Conservation (phyloP, 768 basidiomycete genomes). For the Lactarius pseudohatsudake region DNA sequence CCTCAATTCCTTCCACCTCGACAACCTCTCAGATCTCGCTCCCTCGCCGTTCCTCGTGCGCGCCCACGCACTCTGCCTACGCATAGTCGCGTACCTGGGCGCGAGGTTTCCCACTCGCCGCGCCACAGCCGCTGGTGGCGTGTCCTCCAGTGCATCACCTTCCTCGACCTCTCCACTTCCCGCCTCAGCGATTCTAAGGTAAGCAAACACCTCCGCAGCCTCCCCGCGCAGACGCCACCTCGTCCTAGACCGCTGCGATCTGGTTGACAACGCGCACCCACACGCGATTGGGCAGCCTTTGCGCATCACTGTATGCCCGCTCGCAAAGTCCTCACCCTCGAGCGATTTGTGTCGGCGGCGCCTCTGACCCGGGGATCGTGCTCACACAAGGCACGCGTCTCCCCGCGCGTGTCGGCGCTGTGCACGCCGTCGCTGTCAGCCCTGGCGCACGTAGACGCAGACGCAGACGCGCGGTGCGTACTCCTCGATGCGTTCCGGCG, state of each 20-base stretch:
- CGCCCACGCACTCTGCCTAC: slow-evolving; percentile 52
- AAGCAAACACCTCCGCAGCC: slow-evolving; percentile 46
- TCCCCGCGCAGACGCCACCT: slow-evolving; percentile 57
- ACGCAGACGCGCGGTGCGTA: no score
- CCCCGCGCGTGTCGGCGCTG: slow-evolving; percentile 44
- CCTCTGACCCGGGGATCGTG: background rate
- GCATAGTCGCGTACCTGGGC: no score
- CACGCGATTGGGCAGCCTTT: slow-evolving; percentile 57
- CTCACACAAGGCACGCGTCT: slow-evolving; percentile 40
- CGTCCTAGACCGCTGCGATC: slow-evolving; percentile 67
- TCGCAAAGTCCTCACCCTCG: slow-evolving; percentile 36
- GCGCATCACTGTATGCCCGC: slow-evolving; percentile 40
- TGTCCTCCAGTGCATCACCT: slow-evolving; percentile 50
- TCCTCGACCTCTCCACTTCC: slow-evolving; percentile 79
- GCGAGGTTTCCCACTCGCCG: no score
- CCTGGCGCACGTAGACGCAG: no score
- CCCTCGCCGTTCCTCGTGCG: slow-evolving; percentile 43
- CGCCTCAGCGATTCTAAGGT: slow-evolving; percentile 53
- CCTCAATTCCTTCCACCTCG: slow-evolving; percentile 77
- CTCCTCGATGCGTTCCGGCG: no score
- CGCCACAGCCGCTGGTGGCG: no score
- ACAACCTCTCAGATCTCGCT: slow-evolving; percentile 50
- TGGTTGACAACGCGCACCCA: slow-evolving; percentile 47
- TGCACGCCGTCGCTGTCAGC: slow-evolving; percentile 30
- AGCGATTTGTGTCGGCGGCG: background rate